Evolutionary conservation across 2,329 filamentous ascomycete species (phyloP).

Genomic region (Colletotrichum chlorophyti): DNA sequence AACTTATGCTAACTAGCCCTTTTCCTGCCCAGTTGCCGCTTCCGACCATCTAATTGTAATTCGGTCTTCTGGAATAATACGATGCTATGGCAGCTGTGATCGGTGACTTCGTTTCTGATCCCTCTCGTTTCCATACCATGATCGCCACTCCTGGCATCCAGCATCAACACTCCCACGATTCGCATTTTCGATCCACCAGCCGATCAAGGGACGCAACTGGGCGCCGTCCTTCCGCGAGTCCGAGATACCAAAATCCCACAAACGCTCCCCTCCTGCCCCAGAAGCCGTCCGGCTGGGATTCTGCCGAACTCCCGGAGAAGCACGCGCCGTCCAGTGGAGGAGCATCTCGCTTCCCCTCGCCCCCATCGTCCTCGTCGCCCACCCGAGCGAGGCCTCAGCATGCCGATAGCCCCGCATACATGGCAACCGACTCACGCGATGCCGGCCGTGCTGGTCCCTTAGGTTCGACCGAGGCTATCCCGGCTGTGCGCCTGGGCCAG

Average conservation of each 20-base stretch:
- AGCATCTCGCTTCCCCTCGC: slow-evolving; percentile 59
- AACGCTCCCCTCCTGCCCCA: slow-evolving; percentile 16
- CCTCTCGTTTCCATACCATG: slow-evolving; percentile 74
- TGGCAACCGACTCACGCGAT: slow-evolving; percentile 50
- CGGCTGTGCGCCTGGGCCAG: slow-evolving; percentile 33
- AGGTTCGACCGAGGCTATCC: slow-evolving; percentile 6
- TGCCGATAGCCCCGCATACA: slow-evolving; percentile 50
- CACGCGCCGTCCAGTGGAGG: slow-evolving; percentile 43
- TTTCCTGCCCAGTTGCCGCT: slow-evolving; percentile 10
- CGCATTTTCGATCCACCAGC: slow-evolving; percentile 46
- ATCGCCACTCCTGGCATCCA: slow-evolving; percentile 59
- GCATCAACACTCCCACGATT: slow-evolving; percentile 55
- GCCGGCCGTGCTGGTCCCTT: slow-evolving; percentile 13
- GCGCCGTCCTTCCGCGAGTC: slow-evolving; percentile 39
- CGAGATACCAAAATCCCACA: slow-evolving; percentile 34
- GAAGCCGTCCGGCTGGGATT: slow-evolving; percentile 24
- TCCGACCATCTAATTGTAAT: slow-evolving; percentile 29
- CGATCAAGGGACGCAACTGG: slow-evolving; percentile 36
- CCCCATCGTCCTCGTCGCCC: slow-evolving; percentile 61
- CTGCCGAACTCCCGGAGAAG: slow-evolving; percentile 14
- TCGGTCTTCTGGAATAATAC: slow-evolving; percentile 32
- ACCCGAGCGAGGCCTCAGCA: slow-evolving; percentile 46
- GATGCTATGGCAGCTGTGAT: slow-evolving; percentile 70
- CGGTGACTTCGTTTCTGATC: slow-evolving; percentile 77
- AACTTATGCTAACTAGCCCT: background rate